Base-by-base conservation (phyloP, 148 eudicot species). In the Diospyros kaki region DNA sequence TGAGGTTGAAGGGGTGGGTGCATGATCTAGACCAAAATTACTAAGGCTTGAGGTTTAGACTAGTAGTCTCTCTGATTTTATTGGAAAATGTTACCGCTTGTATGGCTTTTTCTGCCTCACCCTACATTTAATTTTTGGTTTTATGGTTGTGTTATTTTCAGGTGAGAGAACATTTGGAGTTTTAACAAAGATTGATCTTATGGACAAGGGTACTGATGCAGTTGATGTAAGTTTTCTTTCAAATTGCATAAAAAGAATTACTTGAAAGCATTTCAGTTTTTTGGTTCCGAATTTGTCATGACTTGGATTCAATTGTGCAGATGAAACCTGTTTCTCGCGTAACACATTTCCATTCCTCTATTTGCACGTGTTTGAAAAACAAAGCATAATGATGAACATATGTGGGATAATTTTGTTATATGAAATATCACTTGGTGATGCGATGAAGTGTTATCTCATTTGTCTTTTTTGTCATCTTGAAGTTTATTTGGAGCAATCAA, bases 91-190 rank as follows among this genome's bases (percentile, higher is more conserved):
- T 28, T 28, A 28, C 28, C 28, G 28, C 28, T 28, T 28, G 28
- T 28, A 28, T 28, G 0, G 28, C 28, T 28, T 28, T 28, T 28
- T 28, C 0, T 28, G 28, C 28, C 28, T 28, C 28, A 28, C 28
- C 28, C 28, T 28, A 28, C 28, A 28, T 28, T 28, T 28, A 28
- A 66, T 66, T 45, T 1, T 46, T 6, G 44, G 3, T 39, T 15
- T 52, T 17, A 67, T 6, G 67, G 72, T 50, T 51, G n/a, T 64
- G 2, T 54, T 65, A 44, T 78, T 69, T 71, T 56, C 74, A 89
- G 93, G 85, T 18, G 93, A 89, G 86, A 83, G 93, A 77, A 89
- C 93, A 46, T 89, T 89, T 84, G 93, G 93, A 48, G 93, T 89
- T 69, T 77, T 89, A 81, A 89, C 93, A 58, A 89, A 89, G 81